Base-by-base conservation (phyloP, 192 early-diverging fungal species). In the Podila verticillata region DNA sequence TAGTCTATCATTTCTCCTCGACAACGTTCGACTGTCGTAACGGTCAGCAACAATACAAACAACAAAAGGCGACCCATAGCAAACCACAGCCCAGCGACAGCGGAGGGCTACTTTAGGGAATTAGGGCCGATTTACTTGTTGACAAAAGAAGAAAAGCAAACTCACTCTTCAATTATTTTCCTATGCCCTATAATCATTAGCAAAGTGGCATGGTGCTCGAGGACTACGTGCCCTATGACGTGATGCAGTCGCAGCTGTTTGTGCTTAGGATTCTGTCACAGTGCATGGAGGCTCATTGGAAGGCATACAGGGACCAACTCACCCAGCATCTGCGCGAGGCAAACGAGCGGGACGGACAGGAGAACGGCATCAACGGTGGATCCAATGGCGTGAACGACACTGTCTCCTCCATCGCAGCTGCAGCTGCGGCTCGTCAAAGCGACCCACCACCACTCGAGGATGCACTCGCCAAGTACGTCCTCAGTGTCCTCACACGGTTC, bases 211-310 rank as follows among this genome's bases (percentile, higher is more conserved):
- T 83, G 73, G 72, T 84, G 2, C 68, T 83, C n/a, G 92, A 93
- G 51, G 84, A 89, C 22, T 68, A 66, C 66, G 75, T 89, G n/a
- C 87, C 92, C 5, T 70, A 83, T 30, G 87, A 95, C 49, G 86
- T 91, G 31, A 88, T 95, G 71, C 94, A 98, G 72, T 96, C 95
- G 20, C 95, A 96, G 77, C 86, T 95, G 13, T 94, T 96, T 71
- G 78, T 96, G 17, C 87, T 96, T 60, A 87, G 92, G 65, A 85
- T 98, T 48, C 82, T 96, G 29, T 93, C 92, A 4, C 91, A 92
- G 65, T 95, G 95, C 75, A 94, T 95, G 91, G 90, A 93, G 39
- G 91, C 91, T 63, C 88, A 94, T 75, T 96, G 95, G 95, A 91
- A 95, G 65, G 89, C 85, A 78, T 89, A 89, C 69, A 88, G 88